phyloP scores from a whole-genome alignment of 2,329 filamentous ascomycete species.

The Elsinoe necatrix region DNA sequence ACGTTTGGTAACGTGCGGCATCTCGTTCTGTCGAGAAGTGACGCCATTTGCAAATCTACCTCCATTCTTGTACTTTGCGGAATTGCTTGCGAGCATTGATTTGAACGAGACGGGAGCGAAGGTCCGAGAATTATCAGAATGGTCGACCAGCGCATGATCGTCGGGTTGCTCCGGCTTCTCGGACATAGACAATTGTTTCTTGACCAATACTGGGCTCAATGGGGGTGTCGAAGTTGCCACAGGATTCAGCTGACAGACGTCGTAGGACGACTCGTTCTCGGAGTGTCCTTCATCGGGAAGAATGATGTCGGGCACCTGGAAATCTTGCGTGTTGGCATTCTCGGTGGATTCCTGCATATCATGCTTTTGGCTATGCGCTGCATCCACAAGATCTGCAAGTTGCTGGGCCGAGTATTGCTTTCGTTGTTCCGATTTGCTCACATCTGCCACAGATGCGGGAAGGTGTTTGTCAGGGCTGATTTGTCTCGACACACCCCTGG shows the following conservation, averaged over 20 bases:
- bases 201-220: constrained; percentile 35
- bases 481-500: constrained; percentile 5
- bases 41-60: constrained; percentile 35
- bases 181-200: constrained; percentile 37
- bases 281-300: background rate
- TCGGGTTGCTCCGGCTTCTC: background rate
- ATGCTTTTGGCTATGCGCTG: constrained; percentile 17
- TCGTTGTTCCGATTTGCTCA: background rate
- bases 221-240: constrained; percentile 27
- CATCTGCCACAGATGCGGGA: background rate
- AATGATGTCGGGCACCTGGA: background rate
- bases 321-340: background rate
- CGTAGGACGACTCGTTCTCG: background rate
- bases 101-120: constrained; percentile 48
- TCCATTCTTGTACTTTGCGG: constrained; percentile 43
- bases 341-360: background rate
- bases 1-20: background rate
- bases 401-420: constrained; percentile 2
- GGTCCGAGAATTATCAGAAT: constrained; percentile 32
- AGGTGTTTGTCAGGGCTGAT: constrained; percentile 23
- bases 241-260: background rate
- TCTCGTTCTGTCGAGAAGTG: background rate
- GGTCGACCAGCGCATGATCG: background rate
- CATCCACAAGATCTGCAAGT: background rate
- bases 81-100: constrained; percentile 37